A percentile compares a stretch with the other conserved stretches of the same genome.
Conservation (phyloP, 2,329 filamentous ascomycete species). For the Alternaria arbusti region DNA sequence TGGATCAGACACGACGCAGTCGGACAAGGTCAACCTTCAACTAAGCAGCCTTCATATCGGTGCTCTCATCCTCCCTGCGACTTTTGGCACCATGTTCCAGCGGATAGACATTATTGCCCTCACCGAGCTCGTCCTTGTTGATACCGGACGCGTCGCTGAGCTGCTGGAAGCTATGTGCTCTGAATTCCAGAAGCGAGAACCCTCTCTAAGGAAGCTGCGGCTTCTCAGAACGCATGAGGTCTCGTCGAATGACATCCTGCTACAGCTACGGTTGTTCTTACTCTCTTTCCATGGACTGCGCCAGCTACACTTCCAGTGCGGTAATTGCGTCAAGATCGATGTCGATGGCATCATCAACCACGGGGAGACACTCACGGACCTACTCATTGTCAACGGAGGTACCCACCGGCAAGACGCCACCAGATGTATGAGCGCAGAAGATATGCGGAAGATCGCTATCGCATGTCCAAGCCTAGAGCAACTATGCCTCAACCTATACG, state of each 20-base stretch:
- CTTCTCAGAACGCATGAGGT: fast-evolving
- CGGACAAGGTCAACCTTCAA: background rate
- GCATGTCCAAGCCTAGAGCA: background rate
- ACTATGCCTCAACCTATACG: background rate
- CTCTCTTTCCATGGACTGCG: background rate
- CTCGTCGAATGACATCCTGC: background rate
- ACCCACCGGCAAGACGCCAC: background rate
- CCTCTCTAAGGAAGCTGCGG: background rate
- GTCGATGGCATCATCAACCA: background rate
- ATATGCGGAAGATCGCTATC: background rate
- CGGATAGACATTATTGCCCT: background rate
- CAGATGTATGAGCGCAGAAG: background rate
- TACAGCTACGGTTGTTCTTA: background rate
- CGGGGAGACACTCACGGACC: background rate
- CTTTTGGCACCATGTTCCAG: background rate
- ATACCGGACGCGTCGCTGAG: background rate
- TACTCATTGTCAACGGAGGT: background rate
- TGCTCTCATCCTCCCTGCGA: background rate
- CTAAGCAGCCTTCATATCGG: background rate
- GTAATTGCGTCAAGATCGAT: background rate
- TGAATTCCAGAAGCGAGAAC: background rate
- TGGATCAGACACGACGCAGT: background rate
- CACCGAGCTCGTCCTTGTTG: background rate
- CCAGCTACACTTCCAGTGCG: background rate
- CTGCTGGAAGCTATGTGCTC: background rate